Evolutionary conservation across 1,284 basidiomycete species (phyloP).

Genomic region (Ustilago shanxiensis): DNA sequence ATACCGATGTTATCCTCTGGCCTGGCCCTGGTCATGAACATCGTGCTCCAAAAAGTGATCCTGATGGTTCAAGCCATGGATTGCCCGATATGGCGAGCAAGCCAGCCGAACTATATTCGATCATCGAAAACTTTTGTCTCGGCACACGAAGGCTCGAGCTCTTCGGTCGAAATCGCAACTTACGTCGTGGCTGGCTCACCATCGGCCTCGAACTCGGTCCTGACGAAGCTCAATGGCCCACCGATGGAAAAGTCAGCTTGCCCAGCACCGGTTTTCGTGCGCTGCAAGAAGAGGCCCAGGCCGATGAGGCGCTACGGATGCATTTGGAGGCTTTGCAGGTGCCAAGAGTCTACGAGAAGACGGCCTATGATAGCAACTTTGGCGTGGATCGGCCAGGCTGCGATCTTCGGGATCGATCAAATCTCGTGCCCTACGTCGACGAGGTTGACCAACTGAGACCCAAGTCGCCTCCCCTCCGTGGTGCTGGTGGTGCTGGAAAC

Average conservation of each 20-base stretch:
- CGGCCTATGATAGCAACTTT: slow-evolving; percentile 57
- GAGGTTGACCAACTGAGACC: slow-evolving; percentile 63
- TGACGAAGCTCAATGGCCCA: slow-evolving; percentile 30
- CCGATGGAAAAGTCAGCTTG: slow-evolving; percentile 11
- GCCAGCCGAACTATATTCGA: slow-evolving; percentile 92
- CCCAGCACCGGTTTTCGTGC: slow-evolving; percentile 19
- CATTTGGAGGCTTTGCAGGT: slow-evolving; percentile 24
- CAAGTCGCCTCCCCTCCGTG: slow-evolving; percentile 55
- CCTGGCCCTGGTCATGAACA: slow-evolving; percentile 77
- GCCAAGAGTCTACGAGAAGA: slow-evolving; percentile 48
- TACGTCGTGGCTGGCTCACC: slow-evolving; percentile 93
- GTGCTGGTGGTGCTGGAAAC: slow-evolving; percentile 1
- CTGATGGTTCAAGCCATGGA: background rate
- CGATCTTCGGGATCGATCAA: slow-evolving; percentile 54
- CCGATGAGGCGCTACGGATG: slow-evolving; percentile 6
- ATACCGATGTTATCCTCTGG: slow-evolving; percentile 97
- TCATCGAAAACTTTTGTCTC: slow-evolving; percentile 98
- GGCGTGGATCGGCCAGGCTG: slow-evolving; percentile 61
- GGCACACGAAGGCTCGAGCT: slow-evolving; percentile 91
- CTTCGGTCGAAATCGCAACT: slow-evolving; percentile 80
- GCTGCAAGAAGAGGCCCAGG: slow-evolving; percentile 5
- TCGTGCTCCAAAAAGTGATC: background rate
- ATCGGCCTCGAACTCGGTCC: slow-evolving; percentile 73
- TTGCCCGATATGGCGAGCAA: slow-evolving; percentile 80
- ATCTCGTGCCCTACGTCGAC: slow-evolving; percentile 59